Evolutionary conservation across 1,139 yeast genomes (phyloP), one percentile per base, ranked within the genome.

Genomic region (Pichia sp.): DNA sequence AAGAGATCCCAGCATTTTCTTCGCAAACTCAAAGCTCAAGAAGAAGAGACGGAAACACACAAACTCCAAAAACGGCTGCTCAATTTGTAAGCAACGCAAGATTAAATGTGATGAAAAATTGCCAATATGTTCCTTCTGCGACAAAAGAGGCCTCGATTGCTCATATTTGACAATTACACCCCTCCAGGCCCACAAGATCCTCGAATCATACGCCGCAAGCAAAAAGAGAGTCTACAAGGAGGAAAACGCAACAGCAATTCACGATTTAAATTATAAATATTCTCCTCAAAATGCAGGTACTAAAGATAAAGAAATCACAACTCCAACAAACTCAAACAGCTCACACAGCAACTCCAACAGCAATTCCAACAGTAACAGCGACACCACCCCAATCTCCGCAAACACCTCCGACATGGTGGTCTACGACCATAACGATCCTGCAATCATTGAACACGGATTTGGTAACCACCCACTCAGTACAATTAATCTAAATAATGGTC

Each of bases 81-180:
- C 55, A 18, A 68, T 67, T 46, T 74, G 79, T 59, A 74, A 73
- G 54, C 59, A 68, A 42, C 67, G 75, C 52, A 70, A 73, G 54
- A 69, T 73, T 38, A 67, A 76, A 49, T 74, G 79, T 57, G 75
- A 73, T 54, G 79, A 74, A 57, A 31, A 51, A 4, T 65, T 62
- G 20, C 78, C 79, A 5, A 60, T 59, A 39, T 73, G 77, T 62
- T 58, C 55, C 19, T 73, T 71, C 53, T 73, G 78, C 57, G 49
- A 60, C 11, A 65, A 65, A 44, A 67, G 69, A 40, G 63, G 65
- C 44, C 58, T 63, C 31, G 61, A 57, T 8, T 72, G 76, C 55
- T 67, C 73, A 2, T 72, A 72, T 53, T 51, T 69, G 33, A 51
- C 54, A n/a, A 52, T 72, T 41, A 50, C 61, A 14, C 53, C 47